These are phyloP conservation scores for Chytridiales sp. DNA, from an alignment of 371 early-diverging fungal species.

Conservation along the genomic window DNA sequence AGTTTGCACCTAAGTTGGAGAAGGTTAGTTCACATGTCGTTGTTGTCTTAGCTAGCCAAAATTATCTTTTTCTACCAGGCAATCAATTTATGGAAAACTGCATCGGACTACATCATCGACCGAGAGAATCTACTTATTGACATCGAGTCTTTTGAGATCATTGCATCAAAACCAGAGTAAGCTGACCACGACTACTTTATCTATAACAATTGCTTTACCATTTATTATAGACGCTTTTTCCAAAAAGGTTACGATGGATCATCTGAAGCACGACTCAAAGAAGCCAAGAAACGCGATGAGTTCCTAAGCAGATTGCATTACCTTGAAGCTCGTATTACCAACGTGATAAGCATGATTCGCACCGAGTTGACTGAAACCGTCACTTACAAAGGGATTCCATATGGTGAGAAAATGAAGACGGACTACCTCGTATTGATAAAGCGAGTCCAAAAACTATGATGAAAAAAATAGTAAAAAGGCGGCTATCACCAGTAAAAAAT, in stretches of 20 bases:
- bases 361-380: slow-evolving; percentile 47
- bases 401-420: slow-evolving; percentile 47
- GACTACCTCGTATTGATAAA: slow-evolving; percentile 44
- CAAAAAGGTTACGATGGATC: slow-evolving; percentile 42
- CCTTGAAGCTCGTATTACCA: slow-evolving; percentile 37
- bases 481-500: slow-evolving; percentile 4
- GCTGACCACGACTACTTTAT: background rate
- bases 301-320: slow-evolving; percentile 38
- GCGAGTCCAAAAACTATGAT: slow-evolving; percentile 20
- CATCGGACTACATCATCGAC: slow-evolving; percentile 33
- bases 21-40: slow-evolving; percentile 24
- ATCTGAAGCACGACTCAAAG: slow-evolving; percentile 41
- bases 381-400: slow-evolving; percentile 47
- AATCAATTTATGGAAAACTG: slow-evolving; percentile 45
- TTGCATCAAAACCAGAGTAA: slow-evolving; percentile 48
- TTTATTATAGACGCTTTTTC: slow-evolving; percentile 39
- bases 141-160: slow-evolving; percentile 40
- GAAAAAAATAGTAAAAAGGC: background rate
- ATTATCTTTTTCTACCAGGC: slow-evolving; percentile 25
- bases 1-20: slow-evolving; percentile 40
- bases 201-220: background rate
- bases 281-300: slow-evolving; percentile 43
- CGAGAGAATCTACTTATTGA: slow-evolving; percentile 41
- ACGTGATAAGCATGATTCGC: slow-evolving; percentile 36
- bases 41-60: background rate